phyloP scores from a whole-genome alignment of 164 flowering plant genomes.

The Pachysandra terminalis region DNA sequence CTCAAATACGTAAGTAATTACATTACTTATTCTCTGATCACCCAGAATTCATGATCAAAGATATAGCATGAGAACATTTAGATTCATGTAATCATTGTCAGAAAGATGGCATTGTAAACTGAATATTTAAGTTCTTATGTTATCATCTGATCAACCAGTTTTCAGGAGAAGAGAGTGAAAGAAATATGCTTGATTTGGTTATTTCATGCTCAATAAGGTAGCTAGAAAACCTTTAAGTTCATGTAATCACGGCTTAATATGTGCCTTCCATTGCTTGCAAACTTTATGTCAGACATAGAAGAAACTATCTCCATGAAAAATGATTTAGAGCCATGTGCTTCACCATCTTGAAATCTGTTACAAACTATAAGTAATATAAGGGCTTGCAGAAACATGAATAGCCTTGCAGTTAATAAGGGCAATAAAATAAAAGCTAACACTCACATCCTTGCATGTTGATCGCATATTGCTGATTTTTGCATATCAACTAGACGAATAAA shows the following conservation, averaged over 20 bases:
- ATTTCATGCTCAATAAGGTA: background rate
- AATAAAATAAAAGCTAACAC: constrained; percentile 14
- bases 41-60: no score
- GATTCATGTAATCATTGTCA: background rate
- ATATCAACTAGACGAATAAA: constrained; percentile 75
- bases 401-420: background rate
- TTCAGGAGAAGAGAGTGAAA: background rate
- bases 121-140: background rate
- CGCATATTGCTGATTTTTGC: constrained; percentile 87
- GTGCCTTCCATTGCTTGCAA: constrained; percentile 64
- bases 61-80: no score
- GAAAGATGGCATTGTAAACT: no score
- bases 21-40: no score
- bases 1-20: no score
- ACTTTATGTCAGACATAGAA: constrained; percentile 75
- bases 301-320: constrained; percentile 74
- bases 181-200: background rate
- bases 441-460: constrained; percentile 63
- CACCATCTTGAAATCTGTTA: constrained; percentile 61
- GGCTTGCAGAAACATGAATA: background rate
- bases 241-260: constrained; percentile 81
- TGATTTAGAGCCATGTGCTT: constrained; percentile 47
- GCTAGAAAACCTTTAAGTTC: constrained; percentile 64
- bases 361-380: background rate
- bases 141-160: background rate